Conservation (phyloP, 225 moss, liverwort and hornwort species). For the Marchantia polymorpha region DNA sequence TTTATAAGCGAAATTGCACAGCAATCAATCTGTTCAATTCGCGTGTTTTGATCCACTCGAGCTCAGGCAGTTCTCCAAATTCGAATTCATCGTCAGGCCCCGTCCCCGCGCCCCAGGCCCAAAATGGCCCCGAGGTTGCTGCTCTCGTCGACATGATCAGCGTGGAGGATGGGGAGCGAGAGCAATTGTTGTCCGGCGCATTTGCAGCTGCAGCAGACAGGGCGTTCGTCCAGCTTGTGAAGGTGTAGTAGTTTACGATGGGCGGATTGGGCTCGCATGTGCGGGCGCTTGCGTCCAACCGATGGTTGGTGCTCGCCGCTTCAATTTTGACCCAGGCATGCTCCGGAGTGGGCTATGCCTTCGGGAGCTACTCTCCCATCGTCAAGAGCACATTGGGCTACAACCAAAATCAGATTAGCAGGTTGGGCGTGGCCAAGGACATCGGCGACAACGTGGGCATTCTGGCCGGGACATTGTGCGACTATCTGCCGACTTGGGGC, state of each 20-base stretch:
- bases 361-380: constrained; percentile 83
- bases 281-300: constrained; percentile 26
- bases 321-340: constrained; percentile 87
- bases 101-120: no score
- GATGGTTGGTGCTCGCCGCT: constrained; percentile 75
- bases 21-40: no score
- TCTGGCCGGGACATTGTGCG: constrained; percentile 62
- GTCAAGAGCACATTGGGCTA: constrained; percentile 69
- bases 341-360: constrained; percentile 79
- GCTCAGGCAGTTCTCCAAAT: no score
- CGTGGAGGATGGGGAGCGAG: background rate
- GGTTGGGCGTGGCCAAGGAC: constrained; percentile 79
- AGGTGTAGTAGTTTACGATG: background rate
- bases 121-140: no score
- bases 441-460: constrained; percentile 82
- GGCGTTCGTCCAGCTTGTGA: background rate
- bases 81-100: no score
- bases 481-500: constrained; percentile 67
- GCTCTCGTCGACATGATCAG: no score
- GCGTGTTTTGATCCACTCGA: no score
- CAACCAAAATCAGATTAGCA: constrained; percentile 81
- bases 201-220: background rate
- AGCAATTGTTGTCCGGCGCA: background rate
- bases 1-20: no score
- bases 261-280: background rate